Conservation (phyloP, 352 stramenopile species). For the Globisporangium carolinianum region DNA sequence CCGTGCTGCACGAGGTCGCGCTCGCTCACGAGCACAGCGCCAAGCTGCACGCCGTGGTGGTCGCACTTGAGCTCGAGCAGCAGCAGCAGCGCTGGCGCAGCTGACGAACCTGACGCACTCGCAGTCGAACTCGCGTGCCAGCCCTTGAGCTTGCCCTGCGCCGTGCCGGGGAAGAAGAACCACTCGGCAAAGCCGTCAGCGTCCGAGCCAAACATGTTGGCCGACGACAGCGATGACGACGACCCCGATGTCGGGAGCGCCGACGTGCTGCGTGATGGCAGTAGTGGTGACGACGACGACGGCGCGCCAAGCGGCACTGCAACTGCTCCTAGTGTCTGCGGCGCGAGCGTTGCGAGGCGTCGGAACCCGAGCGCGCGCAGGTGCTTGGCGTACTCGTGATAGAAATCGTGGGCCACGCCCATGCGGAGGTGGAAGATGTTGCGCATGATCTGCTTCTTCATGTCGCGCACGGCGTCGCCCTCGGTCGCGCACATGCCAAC, state of each 20-base stretch:
- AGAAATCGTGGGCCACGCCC: conserved; percentile 67
- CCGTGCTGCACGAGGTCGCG: conserved; percentile 59
- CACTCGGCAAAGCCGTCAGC: conserved; percentile 61
- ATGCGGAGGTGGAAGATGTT: conserved; percentile 64
- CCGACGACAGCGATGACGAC: conserved; percentile 18
- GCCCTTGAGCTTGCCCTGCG: conserved; percentile 23
- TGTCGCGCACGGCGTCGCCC: conserved; percentile 46
- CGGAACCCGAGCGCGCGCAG: conserved; percentile 61
- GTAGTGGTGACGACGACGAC: neutral
- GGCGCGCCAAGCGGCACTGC: neutral
- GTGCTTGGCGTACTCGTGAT: conserved; percentile 55
- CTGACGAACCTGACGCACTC: neutral
- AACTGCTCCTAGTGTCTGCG: conserved; percentile 8
- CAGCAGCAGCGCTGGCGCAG: conserved; percentile 25
- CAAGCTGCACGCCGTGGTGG: conserved; percentile 54
- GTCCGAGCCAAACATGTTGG: conserved; percentile 24
- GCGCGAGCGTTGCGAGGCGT: conserved; percentile 35
- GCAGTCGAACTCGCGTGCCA: conserved; percentile 12
- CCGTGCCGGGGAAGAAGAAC: conserved; percentile 39
- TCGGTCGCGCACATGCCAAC: conserved; percentile 55
- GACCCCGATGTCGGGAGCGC: conserved; percentile 2
- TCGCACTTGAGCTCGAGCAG: conserved; percentile 73
- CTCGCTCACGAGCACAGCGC: conserved; percentile 53
- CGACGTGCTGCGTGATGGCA: neutral
- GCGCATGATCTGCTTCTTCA: conserved; percentile 70